Base-by-base conservation (phyloP, 1,284 basidiomycete genomes). In the Trichosporon inkin region DNA sequence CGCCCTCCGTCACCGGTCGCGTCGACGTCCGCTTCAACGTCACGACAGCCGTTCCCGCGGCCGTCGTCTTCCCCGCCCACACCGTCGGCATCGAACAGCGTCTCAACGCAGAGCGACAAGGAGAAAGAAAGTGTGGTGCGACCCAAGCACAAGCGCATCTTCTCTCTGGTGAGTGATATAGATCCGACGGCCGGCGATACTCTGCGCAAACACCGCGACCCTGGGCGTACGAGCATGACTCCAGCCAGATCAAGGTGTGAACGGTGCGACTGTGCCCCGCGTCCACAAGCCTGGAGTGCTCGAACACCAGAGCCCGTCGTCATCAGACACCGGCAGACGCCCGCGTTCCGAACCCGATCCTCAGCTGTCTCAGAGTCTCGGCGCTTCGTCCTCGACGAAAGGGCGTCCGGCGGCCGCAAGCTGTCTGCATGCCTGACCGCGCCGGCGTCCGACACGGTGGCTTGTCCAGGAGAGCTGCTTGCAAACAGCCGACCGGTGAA, bases 71-170 rank as follows among this genome's bases (percentile, higher is more conserved):
- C 19, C 5, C 22, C 44, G 13, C 22, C 44, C 14, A n/a, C 44
- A 3, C 28, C 14, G 1, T 19, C 44, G 16, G 28, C 22, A n/a
- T 8, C 38, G 5, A 32, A n/a, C 6, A 10, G 13, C 19, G 22
- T 14, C 11, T 28, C 22, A 14, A 49, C 44, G 3, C 7, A 14
- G 11, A 32, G 44, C 22, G 44, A 49, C 24, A 49, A 28, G 22
- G 44, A 49, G 14, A 49, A 49, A 22, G 44, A 32, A 10, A 3
- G 17, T 2, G 20, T 13, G 3, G 8, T 14, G 16, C 44, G 44
- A 24, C 24, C 44, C 22, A 49, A 49, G 22, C 44, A 49, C 28
- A 49, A 49, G 44, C 44, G 44, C 10, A 49, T 49, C 22, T 49
- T 49, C 44, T 49, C 44, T 14, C 16, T 49, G 44, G 44, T 49